Conservation (phyloP, 1,284 basidiomycete species). For the Cryptococcus deneoformans region DNA sequence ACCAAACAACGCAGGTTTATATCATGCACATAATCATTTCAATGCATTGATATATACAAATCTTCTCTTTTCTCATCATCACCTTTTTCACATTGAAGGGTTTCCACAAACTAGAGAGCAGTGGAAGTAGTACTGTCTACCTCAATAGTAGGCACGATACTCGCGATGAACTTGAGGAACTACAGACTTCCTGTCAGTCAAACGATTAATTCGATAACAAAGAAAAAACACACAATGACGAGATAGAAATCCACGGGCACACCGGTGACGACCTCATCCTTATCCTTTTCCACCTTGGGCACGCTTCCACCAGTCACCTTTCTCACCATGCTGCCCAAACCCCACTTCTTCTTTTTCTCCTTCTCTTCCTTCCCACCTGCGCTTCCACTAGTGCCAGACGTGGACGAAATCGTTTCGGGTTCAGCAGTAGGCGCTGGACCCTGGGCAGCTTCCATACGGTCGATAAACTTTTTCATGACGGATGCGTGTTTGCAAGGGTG, state of each 20-base stretch:
- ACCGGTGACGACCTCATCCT: slow-evolving; percentile 56
- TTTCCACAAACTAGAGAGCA: background rate
- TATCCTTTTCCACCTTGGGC: slow-evolving; percentile 14
- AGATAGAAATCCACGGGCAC: slow-evolving; percentile 94
- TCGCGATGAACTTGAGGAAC: slow-evolving; percentile 94
- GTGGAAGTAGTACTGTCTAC: slow-evolving; percentile 74
- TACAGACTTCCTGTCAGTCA: slow-evolving; percentile 6
- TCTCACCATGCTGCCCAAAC: slow-evolving; percentile 64
- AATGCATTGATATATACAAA: no score
- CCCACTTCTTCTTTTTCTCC: slow-evolving; percentile 86
- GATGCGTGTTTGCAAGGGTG: slow-evolving; percentile 99
- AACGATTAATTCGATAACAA: background rate
- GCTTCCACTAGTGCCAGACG: slow-evolving; percentile 37
- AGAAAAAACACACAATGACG: slow-evolving; percentile 60
- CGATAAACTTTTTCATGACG: slow-evolving; percentile 99
- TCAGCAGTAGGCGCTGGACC: slow-evolving; percentile 38
- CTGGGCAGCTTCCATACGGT: slow-evolving; percentile 90
- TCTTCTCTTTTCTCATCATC: no score
- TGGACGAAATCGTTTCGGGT: background rate
- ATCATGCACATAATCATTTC: no score
- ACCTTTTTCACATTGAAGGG: no score
- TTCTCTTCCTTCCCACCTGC: slow-evolving; percentile 47
- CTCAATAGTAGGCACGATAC: slow-evolving; percentile 78
- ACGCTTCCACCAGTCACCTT: slow-evolving; percentile 60
- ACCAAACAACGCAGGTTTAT: no score